Base-by-base conservation (phyloP, 139 green algal genomes). In the Asterochloris erici region DNA sequence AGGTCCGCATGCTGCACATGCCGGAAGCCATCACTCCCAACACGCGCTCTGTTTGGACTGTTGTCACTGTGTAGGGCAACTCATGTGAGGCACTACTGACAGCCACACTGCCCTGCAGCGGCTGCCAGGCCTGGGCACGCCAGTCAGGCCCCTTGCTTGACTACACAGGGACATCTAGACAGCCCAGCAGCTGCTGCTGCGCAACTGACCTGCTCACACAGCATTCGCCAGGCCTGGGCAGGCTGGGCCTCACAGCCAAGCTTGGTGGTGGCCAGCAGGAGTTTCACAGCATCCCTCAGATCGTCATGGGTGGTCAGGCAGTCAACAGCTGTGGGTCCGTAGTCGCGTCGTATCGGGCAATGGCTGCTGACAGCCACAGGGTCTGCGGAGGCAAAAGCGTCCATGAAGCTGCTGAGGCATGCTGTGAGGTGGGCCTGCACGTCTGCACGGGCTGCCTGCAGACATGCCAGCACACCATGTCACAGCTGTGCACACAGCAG, bases 141-240 rank as follows among this genome's bases (percentile, higher is more conserved):
- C 2, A 13, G 66, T 24, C 66, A 26, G 66, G 21, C 21, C 6
- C 19, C 17, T 26, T 21, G 21, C 17, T 24, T 26, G 66, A 16
- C 9, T 14, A 2, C 24, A 14, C 15, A 61, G 12, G 15, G 26
- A 61, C 16, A 13, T 1, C 74, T 69, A 70, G 76, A 54, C 38
- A 54, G 38, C 38, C 38, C 38, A 54, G 38, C 38, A 54, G 38
- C n/a, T 10, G 38, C 38, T 2, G 38, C 38, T 6, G 6, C 38
- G 6, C 38, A 6, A 54, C 38, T 54, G 38, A 54, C 76, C 76
- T 80, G 76, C 23, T 80, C 61, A 38, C 68, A 80, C 23, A 80
- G 76, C 23, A 80, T 13, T 27, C 76, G 23, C 60, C 76, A 80
- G 76, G 68, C 76, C 60, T 80, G 76, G 68, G 38, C 76, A 24